A percentile compares a stretch with the other conserved stretches of the same genome.
These are phyloP conservation scores for Podaxis sp. DNA, from an alignment of 768 basidiomycete genomes.

Conservation along the genomic window DNA sequence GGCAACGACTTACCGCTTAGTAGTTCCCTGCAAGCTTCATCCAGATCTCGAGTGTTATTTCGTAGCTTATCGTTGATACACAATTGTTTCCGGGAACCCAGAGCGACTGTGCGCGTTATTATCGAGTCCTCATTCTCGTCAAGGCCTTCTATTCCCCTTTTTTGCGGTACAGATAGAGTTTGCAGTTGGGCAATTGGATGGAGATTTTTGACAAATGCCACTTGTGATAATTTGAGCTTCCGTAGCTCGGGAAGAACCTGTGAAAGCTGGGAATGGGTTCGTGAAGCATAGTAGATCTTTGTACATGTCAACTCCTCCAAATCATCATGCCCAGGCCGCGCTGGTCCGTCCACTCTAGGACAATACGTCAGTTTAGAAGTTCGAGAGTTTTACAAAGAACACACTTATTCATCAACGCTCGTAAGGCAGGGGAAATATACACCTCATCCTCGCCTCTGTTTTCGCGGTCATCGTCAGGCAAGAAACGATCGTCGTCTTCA, in stretches of 20 bases:
- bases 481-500: constrained; percentile 65
- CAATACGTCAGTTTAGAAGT: not conserved
- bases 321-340: constrained; percentile 24
- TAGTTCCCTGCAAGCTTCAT: constrained; percentile 86
- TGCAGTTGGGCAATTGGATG: constrained; percentile 19
- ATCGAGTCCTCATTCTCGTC: constrained; percentile 27
- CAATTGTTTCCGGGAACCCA: constrained; percentile 88
- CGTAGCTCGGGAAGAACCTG: constrained; percentile 86
- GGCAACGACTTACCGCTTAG: constrained; percentile 53
- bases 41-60: constrained; percentile 64
- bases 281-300: constrained; percentile 91
- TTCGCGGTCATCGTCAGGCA: constrained; percentile 58
- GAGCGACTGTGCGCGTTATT: constrained; percentile 65
- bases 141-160: constrained; percentile 22
- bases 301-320: constrained; percentile 61
- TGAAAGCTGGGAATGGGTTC: constrained; percentile 94
- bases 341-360: constrained; percentile 33
- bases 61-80: constrained; percentile 88
- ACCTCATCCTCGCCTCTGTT: constrained; percentile 37
- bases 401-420: constrained; percentile 79
- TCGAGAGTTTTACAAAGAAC: constrained; percentile 18
- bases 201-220: constrained; percentile 26
- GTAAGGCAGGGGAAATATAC: constrained; percentile 76
- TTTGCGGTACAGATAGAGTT: constrained; percentile 21
- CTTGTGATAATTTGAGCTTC: constrained; percentile 54